These are phyloP conservation scores for Leishmania lainsoni DNA, from an alignment of 208 protist genomes.

Conservation along the genomic window DNA sequence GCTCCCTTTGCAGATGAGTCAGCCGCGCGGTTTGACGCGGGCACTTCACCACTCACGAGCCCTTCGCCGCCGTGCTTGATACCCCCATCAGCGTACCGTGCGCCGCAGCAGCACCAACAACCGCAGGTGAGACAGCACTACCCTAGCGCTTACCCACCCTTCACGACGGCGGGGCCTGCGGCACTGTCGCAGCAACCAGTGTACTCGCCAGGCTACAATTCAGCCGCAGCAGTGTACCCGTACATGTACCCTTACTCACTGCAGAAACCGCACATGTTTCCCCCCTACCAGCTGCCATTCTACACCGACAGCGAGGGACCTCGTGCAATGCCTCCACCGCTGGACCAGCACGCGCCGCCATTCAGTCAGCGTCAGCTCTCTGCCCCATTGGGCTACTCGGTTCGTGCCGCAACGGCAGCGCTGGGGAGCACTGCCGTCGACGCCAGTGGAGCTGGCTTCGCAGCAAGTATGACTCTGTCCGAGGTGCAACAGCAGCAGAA, in stretches of 20 bases:
- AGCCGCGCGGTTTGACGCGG: conserved; percentile 12
- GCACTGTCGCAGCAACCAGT: not conserved
- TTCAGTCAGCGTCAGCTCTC: not conserved
- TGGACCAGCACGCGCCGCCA: not conserved
- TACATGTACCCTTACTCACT: not conserved
- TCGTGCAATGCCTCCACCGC: not conserved
- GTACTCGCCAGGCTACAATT: not conserved
- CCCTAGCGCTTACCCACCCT: conserved; percentile 1
- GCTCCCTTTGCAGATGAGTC: not conserved
- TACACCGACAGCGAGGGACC: conserved; percentile 1
- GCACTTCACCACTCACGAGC: conserved; percentile 17
- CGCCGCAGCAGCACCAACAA: not conserved
- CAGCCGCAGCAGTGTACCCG: not conserved
- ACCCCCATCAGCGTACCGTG: conserved; percentile 22
- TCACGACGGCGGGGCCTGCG: not conserved
- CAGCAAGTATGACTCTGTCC: not conserved
- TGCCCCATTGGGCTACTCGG: conserved; percentile 6
- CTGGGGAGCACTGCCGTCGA: not conserved
- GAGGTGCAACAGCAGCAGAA: not conserved
- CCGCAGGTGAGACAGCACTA: not conserved
- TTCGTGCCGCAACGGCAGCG: conserved; percentile 2
- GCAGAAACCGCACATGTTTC: not conserved
- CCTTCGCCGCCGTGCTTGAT: conserved; percentile 9
- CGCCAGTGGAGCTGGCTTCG: not conserved
- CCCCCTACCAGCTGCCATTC: not conserved